Evolutionary conservation across 139 green algal species (phyloP).

Genomic region (Micromonas pusilla): DNA sequence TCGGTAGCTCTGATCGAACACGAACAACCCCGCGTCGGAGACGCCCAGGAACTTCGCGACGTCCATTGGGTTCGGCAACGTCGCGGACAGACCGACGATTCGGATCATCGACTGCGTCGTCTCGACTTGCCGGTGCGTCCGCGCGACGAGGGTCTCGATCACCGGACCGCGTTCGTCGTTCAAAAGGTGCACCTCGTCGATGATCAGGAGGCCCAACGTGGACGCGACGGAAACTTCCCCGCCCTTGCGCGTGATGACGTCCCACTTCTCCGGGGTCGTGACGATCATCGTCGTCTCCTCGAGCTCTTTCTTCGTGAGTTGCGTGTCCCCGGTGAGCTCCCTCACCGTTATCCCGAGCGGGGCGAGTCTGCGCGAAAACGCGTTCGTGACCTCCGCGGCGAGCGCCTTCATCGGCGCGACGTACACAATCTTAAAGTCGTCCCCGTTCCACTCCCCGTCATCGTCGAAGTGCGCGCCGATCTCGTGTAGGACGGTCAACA

Average conservation of each 20-base stretch:
- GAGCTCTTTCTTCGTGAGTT: slow-evolving; percentile 91
- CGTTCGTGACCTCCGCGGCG: slow-evolving; percentile 73
- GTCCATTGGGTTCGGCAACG: slow-evolving; percentile 94
- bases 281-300: slow-evolving; percentile 97
- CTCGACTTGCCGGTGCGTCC: slow-evolving; percentile 67
- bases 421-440: slow-evolving; percentile 87
- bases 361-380: slow-evolving; percentile 74
- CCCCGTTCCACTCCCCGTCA: slow-evolving; percentile 9
- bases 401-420: slow-evolving; percentile 98
- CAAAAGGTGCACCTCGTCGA: slow-evolving; percentile 89
- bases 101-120: slow-evolving; percentile 89
- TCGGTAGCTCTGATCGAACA: slow-evolving; percentile 90
- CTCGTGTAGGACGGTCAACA: slow-evolving; percentile 89
- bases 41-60: slow-evolving; percentile 87
- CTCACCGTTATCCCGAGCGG: slow-evolving; percentile 68
- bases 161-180: slow-evolving; percentile 94
- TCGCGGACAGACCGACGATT: slow-evolving; percentile 94
- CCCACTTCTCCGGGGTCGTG: slow-evolving; percentile 98
- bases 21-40: slow-evolving; percentile 77
- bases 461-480: slow-evolving; percentile 61
- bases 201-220: slow-evolving; percentile 78
- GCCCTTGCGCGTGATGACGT: slow-evolving; percentile 98
- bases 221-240: slow-evolving; percentile 43
- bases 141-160: slow-evolving; percentile 93
- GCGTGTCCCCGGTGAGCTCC: slow-evolving; percentile 92